These are phyloP conservation scores for Penicillium sp. DNA, from an alignment of 2,329 filamentous ascomycete genomes.

Conservation along the genomic window DNA sequence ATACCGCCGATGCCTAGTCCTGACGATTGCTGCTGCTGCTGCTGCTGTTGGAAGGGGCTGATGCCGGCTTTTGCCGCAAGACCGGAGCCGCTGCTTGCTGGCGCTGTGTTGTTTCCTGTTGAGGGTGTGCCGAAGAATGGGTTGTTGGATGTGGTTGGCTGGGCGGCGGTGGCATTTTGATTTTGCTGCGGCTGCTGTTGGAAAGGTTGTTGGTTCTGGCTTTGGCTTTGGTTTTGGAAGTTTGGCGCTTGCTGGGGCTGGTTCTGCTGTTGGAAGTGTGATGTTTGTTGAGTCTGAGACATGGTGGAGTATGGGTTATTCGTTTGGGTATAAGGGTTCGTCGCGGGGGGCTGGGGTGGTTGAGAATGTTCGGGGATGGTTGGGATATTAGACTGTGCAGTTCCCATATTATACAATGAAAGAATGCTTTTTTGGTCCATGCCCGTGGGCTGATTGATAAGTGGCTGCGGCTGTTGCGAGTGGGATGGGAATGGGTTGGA, in stretches of 20 bases:
- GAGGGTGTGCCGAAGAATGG: conserved; percentile 21
- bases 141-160: conserved; percentile 23
- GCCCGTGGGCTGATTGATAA: conserved; percentile 42
- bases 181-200: conserved; percentile 3
- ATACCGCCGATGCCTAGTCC: conserved; percentile 4
- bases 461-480: conserved; percentile 22
- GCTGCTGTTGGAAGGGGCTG: conserved; percentile 8
- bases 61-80: conserved; percentile 25
- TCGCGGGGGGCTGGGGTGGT: conserved; percentile 1
- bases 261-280: conserved; percentile 16
- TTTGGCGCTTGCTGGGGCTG: conserved; percentile 4
- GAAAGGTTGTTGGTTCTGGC: conserved; percentile 18
- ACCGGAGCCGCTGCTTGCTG: conserved; percentile 16
- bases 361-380: conserved; percentile 29
- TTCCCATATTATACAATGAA: conserved; percentile 46
- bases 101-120: not conserved
- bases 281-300: conserved; percentile 23
- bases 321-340: conserved; percentile 22
- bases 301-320: conserved; percentile 22
- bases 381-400: conserved; percentile 28
- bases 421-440: conserved; percentile 48
- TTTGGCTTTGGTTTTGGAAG: conserved; percentile 22
- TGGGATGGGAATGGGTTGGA: conserved; percentile 27
- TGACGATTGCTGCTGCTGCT: conserved; percentile 4
- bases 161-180: not conserved